Percentiles rank a stretch among this genome's conserved stretches.
Evolutionary conservation across 2,329 filamentous ascomycete genomes (phyloP).

Genomic region (Phyllosticta citriasiana): DNA sequence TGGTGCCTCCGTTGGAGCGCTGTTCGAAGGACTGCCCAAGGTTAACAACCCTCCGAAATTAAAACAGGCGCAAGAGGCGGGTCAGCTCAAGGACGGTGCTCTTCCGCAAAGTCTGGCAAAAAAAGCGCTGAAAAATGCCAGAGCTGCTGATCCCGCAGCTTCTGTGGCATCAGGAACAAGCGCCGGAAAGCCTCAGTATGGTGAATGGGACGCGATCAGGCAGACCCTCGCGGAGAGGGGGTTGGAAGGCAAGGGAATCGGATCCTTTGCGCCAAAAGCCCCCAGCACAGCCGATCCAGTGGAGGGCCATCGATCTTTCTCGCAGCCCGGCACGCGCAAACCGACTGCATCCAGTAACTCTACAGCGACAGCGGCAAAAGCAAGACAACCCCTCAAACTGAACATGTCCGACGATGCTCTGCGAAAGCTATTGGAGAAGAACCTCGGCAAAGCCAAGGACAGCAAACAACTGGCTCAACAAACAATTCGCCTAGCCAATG

Average conservation of each 20-base stretch:
- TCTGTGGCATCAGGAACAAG: neutral
- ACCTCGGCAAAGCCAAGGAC: conserved; percentile 3
- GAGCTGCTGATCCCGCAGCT: conserved; percentile 1
- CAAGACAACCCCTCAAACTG: neutral
- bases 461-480: conserved; percentile 7
- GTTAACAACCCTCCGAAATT: conserved; percentile 1
- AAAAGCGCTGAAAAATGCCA: conserved; percentile 10
- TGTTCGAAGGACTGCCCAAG: neutral
- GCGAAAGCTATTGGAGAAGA: neutral
- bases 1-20: conserved; percentile 19
- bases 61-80: conserved; percentile 7
- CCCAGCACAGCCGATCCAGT: conserved; percentile 2
- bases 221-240: conserved; percentile 1
- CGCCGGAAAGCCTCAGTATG: conserved; percentile 8
- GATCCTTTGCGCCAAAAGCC: conserved; percentile 9
- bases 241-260: conserved; percentile 1
- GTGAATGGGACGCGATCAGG: conserved; percentile 9
- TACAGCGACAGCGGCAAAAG: neutral
- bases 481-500: conserved; percentile 7
- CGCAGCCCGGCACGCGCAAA: conserved; percentile 1
- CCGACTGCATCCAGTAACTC: neutral
- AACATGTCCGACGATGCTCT: conserved; percentile 7
- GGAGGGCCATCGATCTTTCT: conserved; percentile 7
- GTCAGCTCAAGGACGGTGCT: conserved; percentile 3
- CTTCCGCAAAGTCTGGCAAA: conserved; percentile 5